phyloP scores from a whole-genome alignment of 179 eudicot species.

The Silene vulgaris region DNA sequence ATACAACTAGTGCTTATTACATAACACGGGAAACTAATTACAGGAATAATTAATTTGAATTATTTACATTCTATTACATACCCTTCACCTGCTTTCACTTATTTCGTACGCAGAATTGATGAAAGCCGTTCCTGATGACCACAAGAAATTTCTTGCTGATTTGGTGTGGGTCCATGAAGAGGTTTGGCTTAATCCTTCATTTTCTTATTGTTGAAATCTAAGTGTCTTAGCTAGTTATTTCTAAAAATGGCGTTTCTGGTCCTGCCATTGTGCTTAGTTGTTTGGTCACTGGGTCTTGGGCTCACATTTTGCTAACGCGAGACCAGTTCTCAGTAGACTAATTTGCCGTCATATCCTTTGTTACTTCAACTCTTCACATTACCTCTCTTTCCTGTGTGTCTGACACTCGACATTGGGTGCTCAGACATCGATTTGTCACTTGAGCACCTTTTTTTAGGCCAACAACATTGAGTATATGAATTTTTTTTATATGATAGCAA shows the following conservation, averaged over 20 bases:
- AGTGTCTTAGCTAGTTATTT: no score
- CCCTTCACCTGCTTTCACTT: not conserved
- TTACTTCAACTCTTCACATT: not conserved
- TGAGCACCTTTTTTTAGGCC: not conserved
- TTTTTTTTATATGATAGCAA: not conserved
- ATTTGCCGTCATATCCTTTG: no score
- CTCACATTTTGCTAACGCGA: no score
- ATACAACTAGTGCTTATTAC: no score
- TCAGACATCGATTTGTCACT: not conserved
- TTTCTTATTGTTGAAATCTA: not conserved
- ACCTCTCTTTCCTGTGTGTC: not conserved
- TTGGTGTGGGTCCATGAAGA: conserved; percentile 93
- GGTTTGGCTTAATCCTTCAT: conserved; percentile 34
- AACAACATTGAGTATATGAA: not conserved
- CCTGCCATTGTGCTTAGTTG: no score
- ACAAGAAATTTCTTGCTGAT: conserved; percentile 80
- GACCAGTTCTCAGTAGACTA: no score
- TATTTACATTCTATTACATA: no score
- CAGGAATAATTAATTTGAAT: no score
- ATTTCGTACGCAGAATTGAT: conserved; percentile 44
- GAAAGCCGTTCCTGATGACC: conserved; percentile 75
- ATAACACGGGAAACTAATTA: no score
- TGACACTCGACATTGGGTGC: not conserved
- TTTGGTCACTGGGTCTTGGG: no score
- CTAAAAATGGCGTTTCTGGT: no score